phyloP scores from a whole-genome alignment of 164 flowering plant genomes.

The Nelumbo lutea region DNA sequence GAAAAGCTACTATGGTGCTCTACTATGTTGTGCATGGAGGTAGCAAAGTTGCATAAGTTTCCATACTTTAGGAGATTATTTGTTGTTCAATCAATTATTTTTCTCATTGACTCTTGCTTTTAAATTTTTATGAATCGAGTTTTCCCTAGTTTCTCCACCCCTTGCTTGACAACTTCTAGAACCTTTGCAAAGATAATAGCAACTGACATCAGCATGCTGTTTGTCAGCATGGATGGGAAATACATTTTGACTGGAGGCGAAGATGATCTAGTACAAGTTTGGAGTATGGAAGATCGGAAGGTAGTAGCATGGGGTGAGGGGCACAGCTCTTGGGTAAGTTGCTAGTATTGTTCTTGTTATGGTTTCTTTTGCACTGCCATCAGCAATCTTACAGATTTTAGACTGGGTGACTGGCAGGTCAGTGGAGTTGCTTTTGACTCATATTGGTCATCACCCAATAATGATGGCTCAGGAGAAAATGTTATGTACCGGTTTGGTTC shows the following conservation, averaged over 20 bases:
- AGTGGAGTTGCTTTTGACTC: conserved; percentile 99
- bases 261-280: conserved; percentile 95
- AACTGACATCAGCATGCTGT: conserved; percentile 12
- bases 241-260: conserved; percentile 96
- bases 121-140: background rate
- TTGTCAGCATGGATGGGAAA: conserved; percentile 75
- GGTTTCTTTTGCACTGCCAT: background rate
- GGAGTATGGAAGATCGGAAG: conserved; percentile 98
- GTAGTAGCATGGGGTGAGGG: conserved; percentile 99
- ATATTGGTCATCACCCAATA: conserved; percentile 81
- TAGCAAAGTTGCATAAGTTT: conserved; percentile 17
- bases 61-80: background rate
- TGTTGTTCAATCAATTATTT: background rate
- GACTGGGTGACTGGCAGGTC: conserved; percentile 49
- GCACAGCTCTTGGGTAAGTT: conserved; percentile 92
- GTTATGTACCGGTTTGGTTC: conserved; percentile 95
- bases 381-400: conserved; percentile 4
- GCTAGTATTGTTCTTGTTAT: conserved; percentile 1
- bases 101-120: background rate
- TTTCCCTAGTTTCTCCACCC: background rate
- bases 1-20: conserved; percentile 96
- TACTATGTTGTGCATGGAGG: conserved; percentile 98
- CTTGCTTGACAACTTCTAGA: background rate
- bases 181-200: background rate
- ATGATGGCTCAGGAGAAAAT: conserved; percentile 72